These are phyloP conservation scores for Nothomitra cinnamomea DNA, from an alignment of 2,329 filamentous ascomycete species.

Conservation along the genomic window DNA sequence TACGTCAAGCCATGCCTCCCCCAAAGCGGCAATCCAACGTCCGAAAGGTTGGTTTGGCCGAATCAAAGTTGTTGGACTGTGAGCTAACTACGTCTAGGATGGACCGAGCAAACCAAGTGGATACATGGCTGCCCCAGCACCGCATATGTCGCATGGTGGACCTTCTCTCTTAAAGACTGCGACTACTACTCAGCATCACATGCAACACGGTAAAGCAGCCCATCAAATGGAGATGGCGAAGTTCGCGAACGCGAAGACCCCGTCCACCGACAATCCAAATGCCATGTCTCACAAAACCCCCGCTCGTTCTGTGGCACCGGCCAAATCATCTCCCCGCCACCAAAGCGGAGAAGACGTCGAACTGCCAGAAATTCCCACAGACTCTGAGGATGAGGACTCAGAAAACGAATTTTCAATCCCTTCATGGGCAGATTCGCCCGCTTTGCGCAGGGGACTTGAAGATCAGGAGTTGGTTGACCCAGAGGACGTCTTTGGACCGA, in stretches of 20 bases:
- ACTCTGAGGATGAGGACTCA: constrained; percentile 66
- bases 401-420: constrained; percentile 46
- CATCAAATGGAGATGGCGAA: constrained; percentile 75
- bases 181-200: constrained; percentile 48
- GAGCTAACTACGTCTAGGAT: background rate
- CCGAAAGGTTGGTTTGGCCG: constrained; percentile 39
- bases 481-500: constrained; percentile 72
- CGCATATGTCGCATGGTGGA: constrained; percentile 14
- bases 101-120: background rate
- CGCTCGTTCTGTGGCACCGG: constrained; percentile 27
- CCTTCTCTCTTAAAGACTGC: constrained; percentile 43
- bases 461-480: constrained; percentile 77
- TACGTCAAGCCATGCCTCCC: constrained; percentile 57
- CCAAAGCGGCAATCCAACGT: constrained; percentile 68
- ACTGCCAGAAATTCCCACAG: constrained; percentile 86
- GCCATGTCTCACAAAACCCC: constrained; percentile 48
- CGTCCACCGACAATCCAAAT: constrained; percentile 53
- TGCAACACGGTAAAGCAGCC: constrained; percentile 39
- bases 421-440: constrained; percentile 78
- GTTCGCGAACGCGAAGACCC: constrained; percentile 74
- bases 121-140: background rate
- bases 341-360: constrained; percentile 81
- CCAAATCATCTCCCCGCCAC: constrained; percentile 65
- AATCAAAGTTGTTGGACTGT: background rate
- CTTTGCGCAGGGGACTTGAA: constrained; percentile 56